Base-by-base conservation (phyloP, 768 basidiomycete species). In the Hydnum rufescens region DNA sequence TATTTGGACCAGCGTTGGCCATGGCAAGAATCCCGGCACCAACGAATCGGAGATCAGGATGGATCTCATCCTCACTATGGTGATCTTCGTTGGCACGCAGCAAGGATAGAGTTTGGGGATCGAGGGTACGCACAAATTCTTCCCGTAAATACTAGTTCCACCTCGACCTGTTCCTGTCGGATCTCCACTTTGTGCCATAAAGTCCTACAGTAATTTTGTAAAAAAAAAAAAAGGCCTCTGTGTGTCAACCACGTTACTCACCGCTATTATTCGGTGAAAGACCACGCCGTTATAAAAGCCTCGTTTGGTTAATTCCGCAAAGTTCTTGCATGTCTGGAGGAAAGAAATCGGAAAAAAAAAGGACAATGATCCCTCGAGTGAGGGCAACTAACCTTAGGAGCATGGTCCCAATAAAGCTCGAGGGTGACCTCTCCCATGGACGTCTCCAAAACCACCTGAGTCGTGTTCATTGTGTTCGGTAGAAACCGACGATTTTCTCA, bases 1-100 rank as follows among this genome's bases (percentile, higher is more conserved):
- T 82, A 63, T 88, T 86, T n/a, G 84, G 84, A 6, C 92, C 92
- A 43, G 92, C 87, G 66, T 99, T 99, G 32, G 95, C 95, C 86
- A 89, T 88, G 5, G 87, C 89, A 25, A 97, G 76, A 54, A 96
- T 90, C 1, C 93, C 93, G 42, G 92, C 90, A 18, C 93, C 93
- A 2, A 89, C 90, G 68, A 96, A 96, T 47, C 90, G 72, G 58
- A 96, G 66, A 13, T 95, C 90, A 1, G 86, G 80, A 59, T 87
- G 76, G 50, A 96, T 76, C 62, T 95, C 90, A 64, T 95, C 90
- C 64, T 86, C 78, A 58, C 87, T 88, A 60, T 2, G 56, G 53
- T 51, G 36, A 39, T 39, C 22, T 39, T 13, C 36, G 42, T 50
- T 16, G 32, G 28, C 25, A 16, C 29, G 23, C 13, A 50, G 26